Base-by-base conservation (phyloP, 768 basidiomycete genomes). In the Hydnomerulius pinastri region DNA sequence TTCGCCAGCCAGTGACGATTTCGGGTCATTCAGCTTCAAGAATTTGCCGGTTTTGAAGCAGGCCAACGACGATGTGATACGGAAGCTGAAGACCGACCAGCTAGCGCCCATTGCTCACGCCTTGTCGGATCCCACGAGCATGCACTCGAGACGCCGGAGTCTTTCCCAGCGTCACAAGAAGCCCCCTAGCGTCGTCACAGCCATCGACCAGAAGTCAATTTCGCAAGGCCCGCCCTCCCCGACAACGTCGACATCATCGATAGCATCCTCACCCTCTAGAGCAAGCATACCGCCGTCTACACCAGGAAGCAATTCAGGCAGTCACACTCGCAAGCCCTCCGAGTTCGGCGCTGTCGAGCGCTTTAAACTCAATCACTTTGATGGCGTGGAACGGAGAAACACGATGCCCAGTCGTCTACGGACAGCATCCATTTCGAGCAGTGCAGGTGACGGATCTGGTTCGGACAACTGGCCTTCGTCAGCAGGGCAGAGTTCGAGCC, bases 1-100 rank as follows among this genome's bases (percentile, higher is more conserved):
- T 6, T 80, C 86, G 24, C 79, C 84, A 28, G 80, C 80, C 15
- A 83, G 81, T 56, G 92, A 96, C 61, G 95, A 98, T 62, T 99
- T 98, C 71, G 97, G 97, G 18, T 86, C 92, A 0, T 99, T 99
- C 76, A 93, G 88, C 71, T 99, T 94, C 81, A 98, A 98, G 78
- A 99, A 99, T 65, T 69, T 98, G 35, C 92, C 92, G 0, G 82
- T 97, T 6, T 74, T 98, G 69, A 99, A 98, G 73, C 94, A 98
- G 70, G 94, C 92, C 15, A 99, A 99, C 67, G 97, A 99, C 70
- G 95, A 98, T 65, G 86, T 98, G 58, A 97, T 99, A 59, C 85
- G 92, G 53, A 97, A 98, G 71, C 77, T 98, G 63, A 88, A 91
- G 71, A 90, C 90, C 2, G 96, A 98, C 56, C 91, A 92, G 61